Base-by-base conservation (phyloP, 192 early-diverging fungal species). In the Funneliformis mosseae region DNA sequence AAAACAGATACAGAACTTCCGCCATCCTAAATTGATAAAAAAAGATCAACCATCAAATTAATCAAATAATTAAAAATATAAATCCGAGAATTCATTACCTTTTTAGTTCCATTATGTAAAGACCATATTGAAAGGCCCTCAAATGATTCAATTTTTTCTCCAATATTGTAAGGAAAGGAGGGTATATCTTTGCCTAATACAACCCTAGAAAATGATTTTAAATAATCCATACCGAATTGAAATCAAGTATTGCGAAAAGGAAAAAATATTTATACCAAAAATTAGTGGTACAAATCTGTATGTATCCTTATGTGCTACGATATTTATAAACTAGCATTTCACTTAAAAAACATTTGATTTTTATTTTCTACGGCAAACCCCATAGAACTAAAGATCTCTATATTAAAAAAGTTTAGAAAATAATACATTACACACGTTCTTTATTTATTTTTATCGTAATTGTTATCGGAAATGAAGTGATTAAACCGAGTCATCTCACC, bases 1-100 rank as follows among this genome's bases (percentile, higher is more conserved):
- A 99, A 97, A 11, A 97, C 91, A 12, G 95, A 91, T 2, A 92
- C 92, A 27, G 88, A 78, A 12, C 89, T 88, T 70, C 88, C 87
- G 72, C 92, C 92, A 14, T 93, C 91, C 89, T 93, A 25, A n/a
- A 70, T n/a, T 16, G 5, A 21, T 41, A 39, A 39, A 41, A 69
- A 16, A 6, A 18, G 21, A 55, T 55, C 5, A 55, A 55, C 1
- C 18, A 21, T 50, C 43, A 42, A 41, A 42, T n/a, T 45, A 38
- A 21, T 23, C 12, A n/a, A 42, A 16, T 41, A 7, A n/a, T 9
- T 73, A 11, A 27, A n/a, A 4, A 10, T 3, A 81, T 59, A 43
- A 68, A 11, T 14, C 9, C 33, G 33, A n/a, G n/a, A 38, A 41
- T 38, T 14, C 16, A 16, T 6, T 87, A 93, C 93, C 83, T 89